These are phyloP conservation scores for Hyphopichia burtonii DNA, from an alignment of 1,139 yeast species.

Conservation along the genomic window DNA sequence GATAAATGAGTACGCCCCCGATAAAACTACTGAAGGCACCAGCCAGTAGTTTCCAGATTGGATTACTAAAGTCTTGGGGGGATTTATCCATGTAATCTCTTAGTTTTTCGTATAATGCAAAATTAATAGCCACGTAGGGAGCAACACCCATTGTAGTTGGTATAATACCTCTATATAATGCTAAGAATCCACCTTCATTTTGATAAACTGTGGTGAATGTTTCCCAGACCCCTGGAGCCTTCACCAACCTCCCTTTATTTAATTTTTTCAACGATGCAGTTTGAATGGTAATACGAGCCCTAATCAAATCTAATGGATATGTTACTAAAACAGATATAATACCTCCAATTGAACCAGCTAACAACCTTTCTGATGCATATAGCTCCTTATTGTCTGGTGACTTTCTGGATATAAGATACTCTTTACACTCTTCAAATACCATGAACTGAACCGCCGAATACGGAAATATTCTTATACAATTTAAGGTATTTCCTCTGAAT, in stretches of 20 bases:
- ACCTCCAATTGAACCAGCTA: conserved; percentile 84
- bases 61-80: conserved; percentile 37
- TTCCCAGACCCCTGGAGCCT: conserved; percentile 69
- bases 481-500: conserved; percentile 86
- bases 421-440: conserved; percentile 74
- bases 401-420: conserved; percentile 30
- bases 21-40: conserved; percentile 71
- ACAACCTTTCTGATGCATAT: conserved; percentile 51
- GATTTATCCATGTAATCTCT: conserved; percentile 53
- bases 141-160: conserved; percentile 95
- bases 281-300: conserved; percentile 86
- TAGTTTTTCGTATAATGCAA: conserved; percentile 81
- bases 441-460: conserved; percentile 94
- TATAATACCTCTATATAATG: conserved; percentile 78
- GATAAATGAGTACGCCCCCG: conserved; percentile 88
- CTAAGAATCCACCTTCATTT: conserved; percentile 79
- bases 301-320: conserved; percentile 86
- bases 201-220: conserved; percentile 59
- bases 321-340: conserved; percentile 78
- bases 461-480: conserved; percentile 88
- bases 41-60: conserved; percentile 61
- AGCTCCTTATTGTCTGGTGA: conserved; percentile 39
- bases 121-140: conserved; percentile 92
- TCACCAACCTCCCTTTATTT: conserved; percentile 40
- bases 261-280: conserved; percentile 71